Evolutionary conservation across 805 yeast species (phyloP).

Genomic region (Nakazawaea pomicola): DNA sequence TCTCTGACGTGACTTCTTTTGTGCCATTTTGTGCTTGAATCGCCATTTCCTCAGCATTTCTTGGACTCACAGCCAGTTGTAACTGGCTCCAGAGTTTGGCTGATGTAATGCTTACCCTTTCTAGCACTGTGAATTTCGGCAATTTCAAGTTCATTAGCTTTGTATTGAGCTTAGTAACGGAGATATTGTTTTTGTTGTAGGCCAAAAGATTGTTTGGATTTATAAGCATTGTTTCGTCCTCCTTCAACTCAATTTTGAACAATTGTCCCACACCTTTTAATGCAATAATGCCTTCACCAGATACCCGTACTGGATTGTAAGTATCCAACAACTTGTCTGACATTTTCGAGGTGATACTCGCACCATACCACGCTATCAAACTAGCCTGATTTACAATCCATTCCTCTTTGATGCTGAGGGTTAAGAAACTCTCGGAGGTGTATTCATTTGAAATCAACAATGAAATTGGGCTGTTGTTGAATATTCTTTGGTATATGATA

Average conservation of each 20-base stretch:
- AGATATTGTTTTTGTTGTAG: conserved; percentile 14
- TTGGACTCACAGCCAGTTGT: no score
- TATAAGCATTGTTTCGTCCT: conserved; percentile 33
- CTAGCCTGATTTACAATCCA: conserved; percentile 28
- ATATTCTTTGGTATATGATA: conserved; percentile 28
- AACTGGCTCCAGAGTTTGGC: neutral
- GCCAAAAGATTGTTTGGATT: conserved; percentile 38
- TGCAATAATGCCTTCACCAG: conserved; percentile 37
- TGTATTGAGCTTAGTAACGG: conserved; percentile 5
- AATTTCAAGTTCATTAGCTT: conserved; percentile 3
- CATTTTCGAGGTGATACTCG: neutral
- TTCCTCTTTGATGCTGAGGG: conserved; percentile 23
- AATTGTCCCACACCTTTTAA: conserved; percentile 35
- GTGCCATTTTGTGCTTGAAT: neutral
- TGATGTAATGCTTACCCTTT: neutral
- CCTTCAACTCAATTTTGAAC: conserved; percentile 28
- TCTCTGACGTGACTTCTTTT: neutral
- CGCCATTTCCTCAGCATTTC: neutral
- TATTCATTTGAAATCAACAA: conserved; percentile 30
- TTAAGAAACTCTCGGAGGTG: conserved; percentile 29
- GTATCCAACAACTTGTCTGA: conserved; percentile 15
- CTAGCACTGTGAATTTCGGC: neutral
- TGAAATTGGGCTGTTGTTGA: conserved; percentile 26
- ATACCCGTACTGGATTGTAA: conserved; percentile 20
- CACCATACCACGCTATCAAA: conserved; percentile 46